A percentile compares a stretch with the other conserved stretches of the same genome.
Evolutionary conservation across 495 filamentous ascomycete genomes (phyloP).

Genomic region (Glonium stellatum): DNA sequence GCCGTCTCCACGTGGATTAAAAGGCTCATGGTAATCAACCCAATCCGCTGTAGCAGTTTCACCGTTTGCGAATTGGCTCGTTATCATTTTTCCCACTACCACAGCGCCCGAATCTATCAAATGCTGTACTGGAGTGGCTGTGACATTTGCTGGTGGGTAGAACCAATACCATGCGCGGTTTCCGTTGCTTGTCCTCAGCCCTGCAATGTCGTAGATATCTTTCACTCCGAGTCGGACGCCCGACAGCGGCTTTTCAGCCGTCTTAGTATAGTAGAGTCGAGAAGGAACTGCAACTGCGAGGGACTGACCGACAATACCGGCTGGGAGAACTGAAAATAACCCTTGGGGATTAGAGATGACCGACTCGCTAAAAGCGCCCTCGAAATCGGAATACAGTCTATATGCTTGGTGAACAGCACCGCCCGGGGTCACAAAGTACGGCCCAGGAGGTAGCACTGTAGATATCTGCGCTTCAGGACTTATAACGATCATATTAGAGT

Average conservation of each 20-base stretch:
- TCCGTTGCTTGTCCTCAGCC: conserved; percentile 48
- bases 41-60: conserved; percentile 48
- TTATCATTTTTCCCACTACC: conserved; percentile 55
- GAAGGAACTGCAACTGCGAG: conserved; percentile 48
- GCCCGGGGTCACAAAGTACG: conserved; percentile 38
- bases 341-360: conserved; percentile 30
- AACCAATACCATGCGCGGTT: conserved; percentile 51
- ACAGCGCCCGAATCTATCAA: conserved; percentile 54
- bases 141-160: conserved; percentile 43
- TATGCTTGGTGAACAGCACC: conserved; percentile 43
- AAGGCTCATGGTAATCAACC: conserved; percentile 42
- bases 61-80: conserved; percentile 53
- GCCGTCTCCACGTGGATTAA: conserved; percentile 36
- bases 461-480: background rate
- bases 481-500: conserved; percentile 1
- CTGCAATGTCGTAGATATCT: conserved; percentile 53
- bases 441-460: conserved; percentile 32
- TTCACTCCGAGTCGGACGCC: conserved; percentile 53
- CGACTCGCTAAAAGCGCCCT: conserved; percentile 43
- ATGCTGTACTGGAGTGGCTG: conserved; percentile 45
- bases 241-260: conserved; percentile 31
- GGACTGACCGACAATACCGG: conserved; percentile 36
- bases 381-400: conserved; percentile 43
- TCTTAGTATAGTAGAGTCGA: conserved; percentile 43
- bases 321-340: conserved; percentile 38